These are phyloP conservation scores for Tetracladium setigerum DNA, from an alignment of 495 filamentous ascomycete species.

Conservation along the genomic window DNA sequence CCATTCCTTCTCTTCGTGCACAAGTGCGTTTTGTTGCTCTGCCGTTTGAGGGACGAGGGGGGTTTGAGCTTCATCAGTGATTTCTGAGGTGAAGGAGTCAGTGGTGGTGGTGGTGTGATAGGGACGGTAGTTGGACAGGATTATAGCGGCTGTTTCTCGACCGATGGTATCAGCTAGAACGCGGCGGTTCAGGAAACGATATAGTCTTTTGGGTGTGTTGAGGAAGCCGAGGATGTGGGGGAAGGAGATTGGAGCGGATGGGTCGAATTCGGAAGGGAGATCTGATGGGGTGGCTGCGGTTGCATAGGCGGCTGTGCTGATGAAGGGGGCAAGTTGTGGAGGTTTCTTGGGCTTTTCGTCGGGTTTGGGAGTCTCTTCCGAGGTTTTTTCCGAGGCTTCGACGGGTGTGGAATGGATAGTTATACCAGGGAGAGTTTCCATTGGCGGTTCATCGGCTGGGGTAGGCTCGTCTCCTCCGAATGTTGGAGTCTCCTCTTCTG, in stretches of 20 bases:
- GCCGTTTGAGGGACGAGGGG: constrained; percentile 8
- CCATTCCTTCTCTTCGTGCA: constrained; percentile 80
- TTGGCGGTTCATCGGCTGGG: not conserved
- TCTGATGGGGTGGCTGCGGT: constrained; percentile 48
- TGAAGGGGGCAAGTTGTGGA: constrained; percentile 53
- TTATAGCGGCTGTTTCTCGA: constrained; percentile 78
- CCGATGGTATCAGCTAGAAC: constrained; percentile 80
- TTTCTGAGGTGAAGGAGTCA: constrained; percentile 21
- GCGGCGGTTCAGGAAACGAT: constrained; percentile 84
- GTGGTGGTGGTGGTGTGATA: constrained; percentile 24
- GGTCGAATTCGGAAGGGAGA: constrained; percentile 53
- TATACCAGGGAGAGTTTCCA: constrained; percentile 13
- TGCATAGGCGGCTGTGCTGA: constrained; percentile 61
- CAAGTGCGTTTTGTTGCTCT: constrained; percentile 66
- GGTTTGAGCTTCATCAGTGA: constrained; percentile 12
- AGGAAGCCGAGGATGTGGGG: constrained; percentile 92
- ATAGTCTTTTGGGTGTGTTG: constrained; percentile 78
- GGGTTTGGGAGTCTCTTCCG: constrained; percentile 6
- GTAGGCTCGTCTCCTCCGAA: constrained; percentile 18
- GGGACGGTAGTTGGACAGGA: constrained; percentile 56
- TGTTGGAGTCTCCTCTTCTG: constrained; percentile 32
- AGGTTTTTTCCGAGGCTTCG: constrained; percentile 20
- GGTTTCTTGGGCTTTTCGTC: constrained; percentile 38
- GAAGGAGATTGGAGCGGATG: constrained; percentile 64
- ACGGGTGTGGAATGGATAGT: constrained; percentile 5